Evolutionary conservation across 345 rosid genomes (phyloP), one percentile per base, ranked within the genome.

Genomic region (Lepidium aucheri): DNA sequence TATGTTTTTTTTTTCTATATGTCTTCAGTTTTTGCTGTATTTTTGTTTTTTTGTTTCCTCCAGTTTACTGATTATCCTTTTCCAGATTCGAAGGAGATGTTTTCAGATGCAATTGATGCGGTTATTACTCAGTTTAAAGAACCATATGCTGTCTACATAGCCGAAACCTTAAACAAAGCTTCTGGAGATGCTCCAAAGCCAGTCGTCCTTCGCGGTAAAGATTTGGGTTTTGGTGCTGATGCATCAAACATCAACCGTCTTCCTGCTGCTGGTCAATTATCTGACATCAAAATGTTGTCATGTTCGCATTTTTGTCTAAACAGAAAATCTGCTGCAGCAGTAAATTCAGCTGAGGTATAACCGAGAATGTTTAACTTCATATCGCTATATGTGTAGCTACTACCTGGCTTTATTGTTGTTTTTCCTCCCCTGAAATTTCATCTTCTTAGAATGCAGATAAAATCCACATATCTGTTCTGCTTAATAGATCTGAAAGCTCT

Each of bases 401-500:
- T 26, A 28, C 65, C 42, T 42, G 42, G 8, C 41, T 7, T 26
- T 38, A 10, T 22, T 4, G 28, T 38, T 70, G 65, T 18, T 71
- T 50, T 26, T 40, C 16, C 50, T 65, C 56, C 60, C 58, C 60
- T 70, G 72, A 80, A 42, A 13, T 67, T 76, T 80, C 68, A n/a
- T 78, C 63, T 76, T 65, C 85, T 60, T 85, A 89, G 98, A 81
- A 67, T 86, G 98, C 94, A 93, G 97, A 87, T 74, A 68, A 57
- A 77, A 74, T 93, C 81, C 87, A 86, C 74, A 79, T 90, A 50
- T 78, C 77, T 59, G 67, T 89, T 70, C 77, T 87, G 64, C 78
- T 82, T 66, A 93, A 86, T 79, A 77, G 74, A 67, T 87, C 96
- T 46, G 74, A 76, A 28, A 83, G 74, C 45, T 67, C 80, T 51